Evolutionary conservation across 768 basidiomycete genomes (phyloP), one percentile per base, ranked within the genome.

Genomic region (Gloeostereum incarnatum): DNA sequence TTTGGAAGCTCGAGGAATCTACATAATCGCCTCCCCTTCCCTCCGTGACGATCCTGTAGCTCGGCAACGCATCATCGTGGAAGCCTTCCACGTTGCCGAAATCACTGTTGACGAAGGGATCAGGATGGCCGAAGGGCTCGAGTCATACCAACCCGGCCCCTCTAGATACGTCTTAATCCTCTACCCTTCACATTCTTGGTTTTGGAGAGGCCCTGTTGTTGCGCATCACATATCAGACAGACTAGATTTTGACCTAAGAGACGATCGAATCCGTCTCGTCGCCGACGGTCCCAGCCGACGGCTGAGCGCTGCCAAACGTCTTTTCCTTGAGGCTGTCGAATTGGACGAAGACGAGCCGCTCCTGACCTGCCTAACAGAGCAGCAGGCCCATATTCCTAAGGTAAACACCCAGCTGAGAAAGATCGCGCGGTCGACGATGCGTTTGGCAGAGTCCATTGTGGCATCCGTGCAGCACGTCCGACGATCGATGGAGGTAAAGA

Each of bases 121-220:
- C 16, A 61, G 62, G 25, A 50, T 62, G n/a, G 51, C 58, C 16
- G 61, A 49, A 3, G 44, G n/a, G 23, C 24, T 22, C 6, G 32
- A 35, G 13, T 33, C 17, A 8, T 65, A 69, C 30, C 73, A 77
- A 25, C 67, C 73, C 27, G 75, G 80, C 18, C 75, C 75, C 20
- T 68, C 69, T 11, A 72, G 76, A 38, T 98, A 98, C 54, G 62
- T 99, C 22, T 71, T 99, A 35, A 58, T 96, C 25, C 61, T 98
- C 35, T 88, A 94, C 16, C 92, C n/a, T n/a, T n/a, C 96, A 17
- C 73, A 80, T 17, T 77, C 71, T 8, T 78, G 78, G 36, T 99
- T 96, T 62, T 99, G 94, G 94, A 85, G 83, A 39, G 94, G 94
- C 6, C 67, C 80, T 23, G 84, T 96, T 34, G 71, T 92, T 59